phyloP scores from a whole-genome alignment of 1,284 basidiomycete genomes.

The Trichosporon asahii region DNA sequence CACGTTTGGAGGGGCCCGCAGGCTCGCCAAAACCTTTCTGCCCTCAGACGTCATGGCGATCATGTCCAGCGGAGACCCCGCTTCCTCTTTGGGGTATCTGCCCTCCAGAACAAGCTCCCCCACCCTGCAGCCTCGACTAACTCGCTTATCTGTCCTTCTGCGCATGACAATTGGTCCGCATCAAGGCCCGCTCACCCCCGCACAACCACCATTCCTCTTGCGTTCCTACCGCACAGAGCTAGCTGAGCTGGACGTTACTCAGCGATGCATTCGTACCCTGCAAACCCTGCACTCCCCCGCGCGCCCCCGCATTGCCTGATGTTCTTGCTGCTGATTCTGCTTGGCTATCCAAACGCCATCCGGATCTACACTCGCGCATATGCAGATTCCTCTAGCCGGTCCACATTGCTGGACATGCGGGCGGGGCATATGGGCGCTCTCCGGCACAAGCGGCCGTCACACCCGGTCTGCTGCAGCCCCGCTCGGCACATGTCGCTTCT shows the following conservation, averaged over 20 bases:
- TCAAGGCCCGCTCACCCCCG: too few relatives aligned
- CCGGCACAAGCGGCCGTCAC: background rate
- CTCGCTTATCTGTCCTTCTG: background rate
- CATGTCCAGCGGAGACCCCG: background rate
- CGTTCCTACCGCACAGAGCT: too few relatives aligned
- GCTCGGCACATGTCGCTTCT: background rate
- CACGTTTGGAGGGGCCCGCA: too few relatives aligned
- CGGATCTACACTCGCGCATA: background rate
- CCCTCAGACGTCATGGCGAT: slow-evolving; percentile 8
- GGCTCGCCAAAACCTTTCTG: background rate
- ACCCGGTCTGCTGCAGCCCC: too few relatives aligned
- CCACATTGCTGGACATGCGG: background rate
- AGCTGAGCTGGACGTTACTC: too few relatives aligned
- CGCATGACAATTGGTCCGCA: background rate
- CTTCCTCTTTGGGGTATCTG: background rate
- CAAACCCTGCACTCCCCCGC: background rate
- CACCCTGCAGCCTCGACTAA: background rate
- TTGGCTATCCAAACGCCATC: background rate
- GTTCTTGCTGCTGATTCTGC: background rate
- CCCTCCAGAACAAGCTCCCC: background rate
- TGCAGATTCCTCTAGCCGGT: background rate
- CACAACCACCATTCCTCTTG: background rate
- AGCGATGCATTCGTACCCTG: too few relatives aligned
- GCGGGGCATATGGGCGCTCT: too few relatives aligned
- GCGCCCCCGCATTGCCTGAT: background rate